Base-by-base conservation (phyloP, 2,329 filamentous ascomycete species). In the Trichoderma hamatum region DNA sequence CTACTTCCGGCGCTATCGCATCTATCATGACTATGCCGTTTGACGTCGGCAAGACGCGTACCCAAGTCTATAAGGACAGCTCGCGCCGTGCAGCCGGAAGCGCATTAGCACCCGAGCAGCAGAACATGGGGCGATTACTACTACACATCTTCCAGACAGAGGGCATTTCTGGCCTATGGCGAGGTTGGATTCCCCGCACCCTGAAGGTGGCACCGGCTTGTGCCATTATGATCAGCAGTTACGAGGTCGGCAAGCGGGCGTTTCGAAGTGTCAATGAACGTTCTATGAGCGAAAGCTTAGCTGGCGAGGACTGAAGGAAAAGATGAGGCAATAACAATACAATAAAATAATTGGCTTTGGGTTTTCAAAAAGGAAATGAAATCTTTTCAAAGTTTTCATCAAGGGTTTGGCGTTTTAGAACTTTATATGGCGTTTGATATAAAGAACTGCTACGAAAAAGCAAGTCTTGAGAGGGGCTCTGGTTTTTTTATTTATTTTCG, bases 191-290 rank as follows among this genome's bases (percentile, higher is more conserved):
- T 28, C 94, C 96, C 0, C 86, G 96, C 49, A 97, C 93, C 73
- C 83, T 98, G 70, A 98, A 98, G 79, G 94, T 99, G 5, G 95
- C 96, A 1, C 96, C 96, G 1, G 93, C 95, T 0, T 99, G 96
- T 80, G 96, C 96, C 32, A 98, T 99, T 78, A 99, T 99, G 96
- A 98, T 99, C 77, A 96, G 93, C 78, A 97, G 91, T 77, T 99
- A 98, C 79, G 96, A 99, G 80, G 88, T 98, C 46, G 94, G 96
- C 62, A 99, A 99, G 85, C 90, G 92, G 79, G 90, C 92, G 78
- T 96, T 96, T 39, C 85, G 89, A 66, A 86, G 87, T 13, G 88
- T 93, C 61, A 97, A 98, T 70, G 84, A 87, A 75, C 81, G 77
- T 24, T 70, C 74, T 19, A 34, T 54, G 26, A 34, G 58, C 7